A percentile compares a stretch with the other conserved stretches of the same genome.
phyloP scores from a whole-genome alignment of 2,329 filamentous ascomycete genomes.

The Atkinsonella texensis region DNA sequence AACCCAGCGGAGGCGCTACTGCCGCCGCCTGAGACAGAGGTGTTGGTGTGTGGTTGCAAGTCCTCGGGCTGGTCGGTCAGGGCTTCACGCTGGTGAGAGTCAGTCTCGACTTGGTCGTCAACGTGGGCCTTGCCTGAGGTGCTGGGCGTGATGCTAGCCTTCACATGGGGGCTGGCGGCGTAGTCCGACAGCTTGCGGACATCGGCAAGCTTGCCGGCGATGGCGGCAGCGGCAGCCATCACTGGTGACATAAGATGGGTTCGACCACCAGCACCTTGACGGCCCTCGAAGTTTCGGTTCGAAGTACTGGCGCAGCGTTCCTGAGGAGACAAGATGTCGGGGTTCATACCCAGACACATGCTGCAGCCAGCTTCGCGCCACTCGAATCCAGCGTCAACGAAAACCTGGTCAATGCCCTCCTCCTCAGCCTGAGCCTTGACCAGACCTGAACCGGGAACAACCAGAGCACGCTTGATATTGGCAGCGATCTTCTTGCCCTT shows the following conservation, averaged over 20 bases:
- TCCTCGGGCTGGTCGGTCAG: constrained; percentile 52
- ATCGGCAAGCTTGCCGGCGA: constrained; percentile 84
- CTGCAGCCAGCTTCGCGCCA: constrained; percentile 98
- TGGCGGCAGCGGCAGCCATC: constrained; percentile 86
- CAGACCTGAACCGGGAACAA: constrained; percentile 89
- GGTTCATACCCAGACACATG: constrained; percentile 99
- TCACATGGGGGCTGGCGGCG: constrained; percentile 47
- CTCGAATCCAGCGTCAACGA: constrained; percentile 84
- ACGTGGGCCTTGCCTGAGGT: constrained; percentile 31
- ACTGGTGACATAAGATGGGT: constrained; percentile 96
- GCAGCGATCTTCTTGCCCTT: constrained; percentile 75
- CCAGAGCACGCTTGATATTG: constrained; percentile 90
- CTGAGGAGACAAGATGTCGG: constrained; percentile 82
- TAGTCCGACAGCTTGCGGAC: constrained; percentile 66
- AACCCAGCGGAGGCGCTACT: constrained; percentile 46
- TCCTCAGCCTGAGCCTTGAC: constrained; percentile 85
- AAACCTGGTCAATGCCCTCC: constrained; percentile 89
- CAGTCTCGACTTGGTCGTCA: constrained; percentile 39
- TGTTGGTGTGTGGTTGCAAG: constrained; percentile 52
- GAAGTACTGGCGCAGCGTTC: constrained; percentile 93
- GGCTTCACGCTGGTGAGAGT: constrained; percentile 39
- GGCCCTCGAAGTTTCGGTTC: constrained; percentile 95
- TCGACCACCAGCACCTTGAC: constrained; percentile 81
- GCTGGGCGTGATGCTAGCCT: constrained; percentile 33
- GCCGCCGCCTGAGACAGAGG: constrained; percentile 24